phyloP scores from a whole-genome alignment of 805 yeast species.

The Metschnikowia colocasiae region DNA sequence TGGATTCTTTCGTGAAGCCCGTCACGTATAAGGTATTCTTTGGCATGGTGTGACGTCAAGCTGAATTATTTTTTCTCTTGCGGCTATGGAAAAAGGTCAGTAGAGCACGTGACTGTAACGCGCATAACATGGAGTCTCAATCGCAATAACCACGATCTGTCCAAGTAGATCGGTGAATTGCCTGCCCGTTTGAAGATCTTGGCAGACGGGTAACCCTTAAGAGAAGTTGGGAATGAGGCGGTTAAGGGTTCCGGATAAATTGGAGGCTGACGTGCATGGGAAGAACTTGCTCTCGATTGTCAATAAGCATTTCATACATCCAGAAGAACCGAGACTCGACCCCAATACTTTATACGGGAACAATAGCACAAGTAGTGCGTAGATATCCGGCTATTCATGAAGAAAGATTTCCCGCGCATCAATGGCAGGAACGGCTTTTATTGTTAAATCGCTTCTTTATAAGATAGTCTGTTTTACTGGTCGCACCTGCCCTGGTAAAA shows the following conservation, averaged over 20 bases:
- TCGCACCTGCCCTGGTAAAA: background rate
- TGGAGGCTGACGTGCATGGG: background rate
- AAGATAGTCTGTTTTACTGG: background rate
- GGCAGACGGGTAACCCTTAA: background rate
- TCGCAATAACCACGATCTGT: background rate
- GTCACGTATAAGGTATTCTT: constrained; percentile 52
- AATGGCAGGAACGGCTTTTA: background rate
- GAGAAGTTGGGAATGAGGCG: background rate
- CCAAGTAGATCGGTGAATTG: background rate
- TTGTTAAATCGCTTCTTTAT: background rate
- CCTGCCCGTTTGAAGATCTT: background rate
- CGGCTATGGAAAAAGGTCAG: background rate
- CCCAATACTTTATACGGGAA: background rate
- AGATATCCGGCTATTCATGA: background rate
- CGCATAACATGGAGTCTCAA: background rate
- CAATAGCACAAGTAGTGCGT: background rate
- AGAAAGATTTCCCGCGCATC: background rate
- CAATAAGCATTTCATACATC: background rate
- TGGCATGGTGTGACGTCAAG: constrained; percentile 28
- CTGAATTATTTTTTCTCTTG: constrained; percentile 3
- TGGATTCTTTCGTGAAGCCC: constrained; percentile 51
- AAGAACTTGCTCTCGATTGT: background rate
- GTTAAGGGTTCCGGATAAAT: background rate
- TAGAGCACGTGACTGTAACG: constrained; percentile 2
- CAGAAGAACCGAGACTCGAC: background rate